Conservation (phyloP, 2,329 filamentous ascomycete genomes). For the Sclerotinia borealis region DNA sequence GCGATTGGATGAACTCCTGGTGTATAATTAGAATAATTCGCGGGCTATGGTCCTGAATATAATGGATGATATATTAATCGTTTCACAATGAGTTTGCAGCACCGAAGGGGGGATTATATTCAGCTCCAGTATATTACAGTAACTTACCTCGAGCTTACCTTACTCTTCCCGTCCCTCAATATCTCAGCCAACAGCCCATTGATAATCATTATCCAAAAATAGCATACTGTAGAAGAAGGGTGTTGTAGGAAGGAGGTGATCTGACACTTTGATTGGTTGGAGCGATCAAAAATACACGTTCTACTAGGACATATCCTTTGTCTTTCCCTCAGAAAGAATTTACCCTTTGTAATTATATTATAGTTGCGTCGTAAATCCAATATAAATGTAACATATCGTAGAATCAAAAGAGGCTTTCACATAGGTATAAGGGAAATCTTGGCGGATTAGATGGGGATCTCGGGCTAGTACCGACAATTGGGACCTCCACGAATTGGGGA, state of each 20-base stretch:
- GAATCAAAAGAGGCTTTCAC: neutral
- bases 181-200: neutral
- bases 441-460: neutral
- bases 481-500: neutral
- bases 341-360: neutral
- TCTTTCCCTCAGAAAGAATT: neutral
- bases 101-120: neutral
- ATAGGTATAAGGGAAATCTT: neutral
- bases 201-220: neutral
- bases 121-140: neutral
- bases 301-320: neutral
- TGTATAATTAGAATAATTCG: constrained; percentile 4
- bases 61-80: neutral
- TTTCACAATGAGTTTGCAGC: neutral
- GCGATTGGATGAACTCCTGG: neutral
- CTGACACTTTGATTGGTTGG: neutral
- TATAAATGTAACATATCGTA: neutral
- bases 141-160: too few species aligned
- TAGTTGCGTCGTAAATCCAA: neutral
- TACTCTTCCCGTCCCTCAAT: neutral
- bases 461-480: neutral
- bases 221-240: neutral
- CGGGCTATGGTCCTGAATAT: neutral
- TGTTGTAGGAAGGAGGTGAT: neutral
- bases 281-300: neutral